Evolutionary conservation across 441 rosid species (phyloP).

Genomic region (Jatropha podagrica): DNA sequence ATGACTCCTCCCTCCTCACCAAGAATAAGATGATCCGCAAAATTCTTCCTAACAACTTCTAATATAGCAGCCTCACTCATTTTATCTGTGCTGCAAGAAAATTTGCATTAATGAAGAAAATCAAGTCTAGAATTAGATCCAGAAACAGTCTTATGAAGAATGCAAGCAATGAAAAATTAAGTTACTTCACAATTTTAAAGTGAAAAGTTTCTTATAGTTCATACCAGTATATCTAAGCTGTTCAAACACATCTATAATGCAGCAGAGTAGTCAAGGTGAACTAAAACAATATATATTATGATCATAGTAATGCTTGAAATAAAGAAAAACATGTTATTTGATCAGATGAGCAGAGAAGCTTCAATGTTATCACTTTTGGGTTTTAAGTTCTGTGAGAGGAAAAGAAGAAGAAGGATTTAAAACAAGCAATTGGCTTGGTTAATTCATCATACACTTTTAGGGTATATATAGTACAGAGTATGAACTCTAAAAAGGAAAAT

Average conservation of each 20-base stretch:
- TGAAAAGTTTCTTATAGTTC: background rate
- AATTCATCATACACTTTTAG: too few species aligned
- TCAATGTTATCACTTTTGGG: background rate
- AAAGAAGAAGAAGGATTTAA: too few species aligned
- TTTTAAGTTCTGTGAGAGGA: background rate
- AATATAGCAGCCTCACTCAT: slow-evolving; percentile 85
- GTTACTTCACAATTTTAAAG: background rate
- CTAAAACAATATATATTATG: background rate
- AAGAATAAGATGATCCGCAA: slow-evolving; percentile 83
- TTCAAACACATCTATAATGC: background rate
- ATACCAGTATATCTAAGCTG: background rate
- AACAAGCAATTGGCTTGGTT: too few species aligned
- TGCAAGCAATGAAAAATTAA: background rate
- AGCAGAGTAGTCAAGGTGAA: background rate
- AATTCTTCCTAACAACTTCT: slow-evolving; percentile 72
- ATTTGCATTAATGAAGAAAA: slow-evolving; percentile 22
- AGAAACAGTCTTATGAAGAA: background rate
- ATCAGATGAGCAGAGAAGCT: background rate
- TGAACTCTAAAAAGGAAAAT: too few species aligned
- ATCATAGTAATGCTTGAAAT: background rate
- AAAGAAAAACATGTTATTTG: background rate
- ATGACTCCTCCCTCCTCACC: slow-evolving; percentile 97
- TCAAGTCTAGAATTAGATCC: slow-evolving; percentile 7
- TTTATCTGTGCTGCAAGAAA: slow-evolving; percentile 79
- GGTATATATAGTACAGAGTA: too few species aligned